phyloP scores from a whole-genome alignment of 208 protist genomes.

The Porcisia hertigi region DNA sequence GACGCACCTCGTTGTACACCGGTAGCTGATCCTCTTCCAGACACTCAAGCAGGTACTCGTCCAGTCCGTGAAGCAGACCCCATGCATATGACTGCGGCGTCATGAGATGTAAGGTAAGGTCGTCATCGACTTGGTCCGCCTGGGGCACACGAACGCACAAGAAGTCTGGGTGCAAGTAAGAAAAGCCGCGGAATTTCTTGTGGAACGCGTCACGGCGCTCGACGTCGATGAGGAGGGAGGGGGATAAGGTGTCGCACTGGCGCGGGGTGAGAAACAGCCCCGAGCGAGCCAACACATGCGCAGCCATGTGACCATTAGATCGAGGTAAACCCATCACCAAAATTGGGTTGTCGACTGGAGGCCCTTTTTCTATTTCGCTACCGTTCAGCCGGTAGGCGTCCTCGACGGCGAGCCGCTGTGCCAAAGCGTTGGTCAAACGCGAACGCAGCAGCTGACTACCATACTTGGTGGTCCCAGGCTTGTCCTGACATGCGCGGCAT shows the following conservation, averaged over 20 bases:
- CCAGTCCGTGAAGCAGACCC: constrained; percentile 88
- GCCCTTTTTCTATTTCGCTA: constrained; percentile 69
- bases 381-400: constrained; percentile 76
- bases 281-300: constrained; percentile 81
- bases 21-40: constrained; percentile 82
- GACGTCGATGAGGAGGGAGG: constrained; percentile 65
- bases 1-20: constrained; percentile 74
- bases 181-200: constrained; percentile 58
- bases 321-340: constrained; percentile 87
- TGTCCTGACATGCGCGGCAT: constrained; percentile 74
- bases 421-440: constrained; percentile 68
- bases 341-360: constrained; percentile 53
- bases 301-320: constrained; percentile 85
- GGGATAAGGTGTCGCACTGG: constrained; percentile 78
- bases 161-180: constrained; percentile 67
- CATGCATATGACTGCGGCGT: constrained; percentile 86
- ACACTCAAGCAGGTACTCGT: constrained; percentile 87
- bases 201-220: constrained; percentile 64
- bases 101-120: constrained; percentile 85
- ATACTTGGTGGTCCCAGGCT: constrained; percentile 54
- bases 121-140: constrained; percentile 80
- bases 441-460: constrained; percentile 62
- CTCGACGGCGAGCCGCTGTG: constrained; percentile 82
- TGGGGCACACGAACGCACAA: constrained; percentile 63
- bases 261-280: constrained; percentile 77